These are phyloP conservation scores for Umbelopsis ramanniana DNA, from an alignment of 192 early-diverging fungal genomes.

Conservation along the genomic window DNA sequence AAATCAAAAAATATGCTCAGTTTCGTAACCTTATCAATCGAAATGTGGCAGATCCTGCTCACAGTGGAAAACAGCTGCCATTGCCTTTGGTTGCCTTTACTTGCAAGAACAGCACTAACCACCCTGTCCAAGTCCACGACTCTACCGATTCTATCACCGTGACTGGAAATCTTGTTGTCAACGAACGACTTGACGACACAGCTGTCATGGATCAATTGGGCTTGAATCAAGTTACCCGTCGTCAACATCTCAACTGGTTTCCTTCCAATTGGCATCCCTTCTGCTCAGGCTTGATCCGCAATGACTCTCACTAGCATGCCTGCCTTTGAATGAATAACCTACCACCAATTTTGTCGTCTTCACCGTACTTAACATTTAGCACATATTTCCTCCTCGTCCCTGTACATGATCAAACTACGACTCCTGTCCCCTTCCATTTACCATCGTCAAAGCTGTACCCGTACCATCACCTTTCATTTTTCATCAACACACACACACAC, in stretches of 20 bases:
- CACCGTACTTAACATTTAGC: neutral
- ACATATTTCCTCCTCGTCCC: neutral
- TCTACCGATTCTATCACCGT: neutral
- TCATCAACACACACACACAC: no score
- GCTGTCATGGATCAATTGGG: neutral
- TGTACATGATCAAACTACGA: conserved; percentile 6
- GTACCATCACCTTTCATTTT: no score
- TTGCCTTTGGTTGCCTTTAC: neutral
- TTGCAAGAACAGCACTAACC: neutral
- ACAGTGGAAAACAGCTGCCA: neutral
- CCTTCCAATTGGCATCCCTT: conserved; percentile 12
- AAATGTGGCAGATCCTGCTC: neutral
- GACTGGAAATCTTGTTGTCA: neutral
- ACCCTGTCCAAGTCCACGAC: neutral
- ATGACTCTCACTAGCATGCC: neutral
- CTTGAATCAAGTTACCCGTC: neutral
- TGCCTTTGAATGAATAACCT: neutral
- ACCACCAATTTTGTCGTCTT: neutral
- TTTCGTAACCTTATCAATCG: conserved; percentile 12
- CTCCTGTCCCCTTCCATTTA: no score
- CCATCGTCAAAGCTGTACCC: no score
- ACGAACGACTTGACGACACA: neutral
- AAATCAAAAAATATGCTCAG: conserved; percentile 1
- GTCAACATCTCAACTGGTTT: neutral
- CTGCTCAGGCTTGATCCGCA: neutral